A percentile compares a stretch with the other conserved stretches of the same genome.
Evolutionary conservation across 176 grass and related monocot species (phyloP).

Genomic region (Leersia perrieri): DNA sequence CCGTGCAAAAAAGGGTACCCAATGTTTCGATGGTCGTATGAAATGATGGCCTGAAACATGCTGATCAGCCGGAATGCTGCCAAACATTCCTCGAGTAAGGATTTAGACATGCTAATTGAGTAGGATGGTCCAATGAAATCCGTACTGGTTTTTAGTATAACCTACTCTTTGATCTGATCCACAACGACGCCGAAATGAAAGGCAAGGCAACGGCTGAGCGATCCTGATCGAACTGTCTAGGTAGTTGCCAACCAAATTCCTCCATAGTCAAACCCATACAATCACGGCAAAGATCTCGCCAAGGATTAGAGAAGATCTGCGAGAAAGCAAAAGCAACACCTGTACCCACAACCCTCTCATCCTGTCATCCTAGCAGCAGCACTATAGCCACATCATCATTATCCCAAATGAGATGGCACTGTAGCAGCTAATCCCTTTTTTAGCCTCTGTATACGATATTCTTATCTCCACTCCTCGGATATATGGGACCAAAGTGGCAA

Average conservation of each 20-base stretch:
- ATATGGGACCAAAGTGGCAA: too few species aligned
- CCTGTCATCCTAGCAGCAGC: neutral
- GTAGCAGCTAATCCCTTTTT: neutral
- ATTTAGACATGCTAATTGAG: neutral
- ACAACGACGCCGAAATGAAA: neutral
- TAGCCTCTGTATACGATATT: neutral
- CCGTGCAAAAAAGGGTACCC: neutral
- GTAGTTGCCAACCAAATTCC: neutral
- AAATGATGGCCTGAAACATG: neutral
- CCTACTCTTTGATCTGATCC: neutral
- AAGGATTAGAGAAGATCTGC: neutral
- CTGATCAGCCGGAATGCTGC: slow-evolving; percentile 5
- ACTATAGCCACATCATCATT: neutral
- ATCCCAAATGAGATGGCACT: neutral
- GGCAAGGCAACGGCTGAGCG: too few species aligned
- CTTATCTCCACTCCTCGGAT: neutral
- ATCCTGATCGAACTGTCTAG: neutral
- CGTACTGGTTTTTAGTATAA: neutral
- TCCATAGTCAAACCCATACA: slow-evolving; percentile 12
- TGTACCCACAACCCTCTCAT: neutral
- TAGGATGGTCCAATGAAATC: neutral
- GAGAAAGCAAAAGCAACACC: slow-evolving; percentile 24
- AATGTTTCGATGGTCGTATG: neutral
- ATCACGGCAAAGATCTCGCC: slow-evolving; percentile 48
- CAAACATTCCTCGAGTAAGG: neutral